Percentiles rank a stretch among this genome's conserved stretches.
Evolutionary conservation across 2,329 filamentous ascomycete genomes (phyloP).

Genomic region (Nemania sp.): DNA sequence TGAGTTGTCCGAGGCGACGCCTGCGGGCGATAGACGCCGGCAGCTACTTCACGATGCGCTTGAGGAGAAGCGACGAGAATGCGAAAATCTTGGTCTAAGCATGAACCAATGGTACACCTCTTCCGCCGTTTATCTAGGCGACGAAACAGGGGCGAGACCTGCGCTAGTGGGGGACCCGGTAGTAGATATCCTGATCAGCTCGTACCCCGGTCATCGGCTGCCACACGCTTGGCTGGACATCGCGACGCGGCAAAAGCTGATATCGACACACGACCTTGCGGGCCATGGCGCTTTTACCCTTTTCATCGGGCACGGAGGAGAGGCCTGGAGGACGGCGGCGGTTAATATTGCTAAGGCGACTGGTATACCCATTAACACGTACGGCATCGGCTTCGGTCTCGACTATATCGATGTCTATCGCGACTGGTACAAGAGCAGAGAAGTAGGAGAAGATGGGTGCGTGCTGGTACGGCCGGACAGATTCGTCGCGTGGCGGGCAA

Average conservation of each 20-base stretch:
- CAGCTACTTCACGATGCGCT: conserved; percentile 45
- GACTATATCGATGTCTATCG: conserved; percentile 67
- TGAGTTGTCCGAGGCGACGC: conserved; percentile 43
- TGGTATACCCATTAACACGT: conserved; percentile 52
- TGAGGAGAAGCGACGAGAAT: conserved; percentile 56
- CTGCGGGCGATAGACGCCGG: conserved; percentile 43
- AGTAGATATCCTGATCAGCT: conserved; percentile 43
- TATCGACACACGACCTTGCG: conserved; percentile 64
- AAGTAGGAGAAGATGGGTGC: conserved; percentile 61
- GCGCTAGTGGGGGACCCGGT: conserved; percentile 36
- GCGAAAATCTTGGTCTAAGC: conserved; percentile 45
- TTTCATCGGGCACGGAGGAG: conserved; percentile 60
- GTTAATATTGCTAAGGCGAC: conserved; percentile 43
- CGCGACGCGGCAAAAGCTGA: conserved; percentile 46
- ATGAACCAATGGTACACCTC: conserved; percentile 58
- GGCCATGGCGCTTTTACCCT: conserved; percentile 58
- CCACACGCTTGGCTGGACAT: conserved; percentile 68
- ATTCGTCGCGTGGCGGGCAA: conserved; percentile 58
- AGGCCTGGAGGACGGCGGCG: conserved; percentile 57
- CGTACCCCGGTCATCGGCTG: conserved; percentile 62
- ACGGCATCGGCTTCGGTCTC: conserved; percentile 60
- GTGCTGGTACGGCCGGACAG: conserved; percentile 63
- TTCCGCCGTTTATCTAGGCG: conserved; percentile 43
- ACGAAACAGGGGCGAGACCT: conserved; percentile 36
- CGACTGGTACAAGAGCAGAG: conserved; percentile 59